Base-by-base conservation (phyloP, 176 grass and related monocot species). In the Eragrostis nindensis region DNA sequence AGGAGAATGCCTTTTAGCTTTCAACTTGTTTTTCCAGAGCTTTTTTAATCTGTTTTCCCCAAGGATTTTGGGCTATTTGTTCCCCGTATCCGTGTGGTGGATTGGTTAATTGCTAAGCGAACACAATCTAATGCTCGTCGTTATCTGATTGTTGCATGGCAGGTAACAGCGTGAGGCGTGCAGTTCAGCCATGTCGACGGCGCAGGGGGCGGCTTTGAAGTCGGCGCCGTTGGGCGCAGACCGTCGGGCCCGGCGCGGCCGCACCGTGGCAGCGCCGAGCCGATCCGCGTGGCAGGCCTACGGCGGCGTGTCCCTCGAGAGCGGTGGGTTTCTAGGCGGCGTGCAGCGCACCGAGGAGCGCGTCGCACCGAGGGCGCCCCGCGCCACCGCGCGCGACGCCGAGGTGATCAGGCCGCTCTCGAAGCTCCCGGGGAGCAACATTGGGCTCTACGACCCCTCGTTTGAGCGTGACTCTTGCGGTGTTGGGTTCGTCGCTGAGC, bases 361-460 rank as follows among this genome's bases (percentile, higher is more conserved):
- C 50, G 82, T 90, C 38, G 84, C 67, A 11, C 63, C 74, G 65
- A 84, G 82, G 64, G 67, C 80, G 46, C 82, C 83, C 4, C 83
- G 81, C 38, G 81, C 81, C 7, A 57, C 46, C 72, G 69, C 87
- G 43, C 80, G 80, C 2, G 70, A 79, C 25, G 86, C 86, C 2
- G 86, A 83, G 71, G 50, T 78, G 8, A 68, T 89, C 42, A 82
- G 66, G 86, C 83, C 96, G 16, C 68, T 99, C 38, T 99, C 96
- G 22, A 68, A 27, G 74, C 74, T 99, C 67, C 96, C 96, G 2
- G 89, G 92, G 84, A 92, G 86, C 84, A 90, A 79, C 74, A 86
- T 99, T 79, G 96, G 96, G 44, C 93, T 99, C 30, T 99, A 99
- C 66, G 65, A 99, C 66, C 90, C 93, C 62, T 86, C 96, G n/a